Evolutionary conservation across 179 eudicot species (phyloP).

Genomic region (Vitellaria paradoxa): DNA sequence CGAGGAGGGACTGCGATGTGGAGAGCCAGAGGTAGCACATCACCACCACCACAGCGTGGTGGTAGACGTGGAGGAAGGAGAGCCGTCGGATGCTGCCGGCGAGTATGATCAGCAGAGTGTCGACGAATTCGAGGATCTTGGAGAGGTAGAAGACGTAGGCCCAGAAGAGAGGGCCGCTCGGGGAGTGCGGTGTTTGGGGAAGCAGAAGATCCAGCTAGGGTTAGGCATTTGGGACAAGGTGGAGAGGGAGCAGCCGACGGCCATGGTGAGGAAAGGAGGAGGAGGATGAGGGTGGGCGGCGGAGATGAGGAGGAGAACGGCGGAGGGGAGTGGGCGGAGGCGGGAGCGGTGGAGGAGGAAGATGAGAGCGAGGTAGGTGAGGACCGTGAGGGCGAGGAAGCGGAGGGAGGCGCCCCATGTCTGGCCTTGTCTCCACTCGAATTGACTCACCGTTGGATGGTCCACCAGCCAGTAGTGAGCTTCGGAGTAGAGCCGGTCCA

Average conservation of each 20-base stretch:
- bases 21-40: slow-evolving; percentile 84
- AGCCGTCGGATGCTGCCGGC: slow-evolving; percentile 37
- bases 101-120: slow-evolving; percentile 64
- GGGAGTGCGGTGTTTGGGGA: slow-evolving; percentile 52
- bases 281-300: slow-evolving; percentile 63
- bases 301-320: slow-evolving; percentile 59
- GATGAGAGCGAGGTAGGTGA: slow-evolving; percentile 60
- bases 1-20: slow-evolving; percentile 59
- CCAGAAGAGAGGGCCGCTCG: slow-evolving; percentile 78
- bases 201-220: slow-evolving; percentile 55
- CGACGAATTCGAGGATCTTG: slow-evolving; percentile 70
- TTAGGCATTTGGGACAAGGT: slow-evolving; percentile 42
- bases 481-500: slow-evolving; percentile 20
- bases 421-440: slow-evolving; percentile 41
- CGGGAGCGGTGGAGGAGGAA: slow-evolving; percentile 35
- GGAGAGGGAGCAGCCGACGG: slow-evolving; percentile 67
- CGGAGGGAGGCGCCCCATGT: slow-evolving; percentile 47
- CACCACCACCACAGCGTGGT: slow-evolving; percentile 69
- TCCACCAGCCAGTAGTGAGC: slow-evolving; percentile 46
- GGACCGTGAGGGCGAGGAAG: slow-evolving; percentile 47
- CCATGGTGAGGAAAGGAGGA: slow-evolving; percentile 65
- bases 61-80: slow-evolving; percentile 93
- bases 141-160: slow-evolving; percentile 84
- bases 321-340: slow-evolving; percentile 33
- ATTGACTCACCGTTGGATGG: slow-evolving; percentile 55